phyloP scores from a whole-genome alignment of 176 grass and related monocot species.

The Aegilops tauschii region DNA sequence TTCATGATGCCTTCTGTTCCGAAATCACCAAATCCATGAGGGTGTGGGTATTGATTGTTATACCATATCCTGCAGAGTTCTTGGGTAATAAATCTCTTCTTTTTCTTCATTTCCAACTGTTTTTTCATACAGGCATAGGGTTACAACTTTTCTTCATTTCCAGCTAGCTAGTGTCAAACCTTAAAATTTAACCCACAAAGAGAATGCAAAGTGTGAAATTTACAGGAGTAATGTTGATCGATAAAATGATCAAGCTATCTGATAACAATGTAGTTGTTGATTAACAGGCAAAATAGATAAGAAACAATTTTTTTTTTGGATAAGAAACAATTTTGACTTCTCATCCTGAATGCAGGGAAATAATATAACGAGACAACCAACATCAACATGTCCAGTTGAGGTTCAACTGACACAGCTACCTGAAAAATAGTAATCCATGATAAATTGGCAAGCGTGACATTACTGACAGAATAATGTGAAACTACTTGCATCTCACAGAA shows the following conservation, averaged over 20 bases:
- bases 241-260: neutral
- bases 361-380: too few relatives aligned
- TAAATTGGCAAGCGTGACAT: too few relatives aligned
- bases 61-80: neutral
- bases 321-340: too few relatives aligned
- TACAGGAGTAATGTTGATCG: neutral
- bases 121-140: too few relatives aligned
- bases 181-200: neutral
- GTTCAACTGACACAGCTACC: neutral
- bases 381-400: too few relatives aligned
- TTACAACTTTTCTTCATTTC: too few relatives aligned
- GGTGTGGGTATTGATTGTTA: neutral
- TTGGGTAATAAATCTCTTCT: neutral
- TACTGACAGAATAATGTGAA: too few relatives aligned
- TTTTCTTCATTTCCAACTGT: neutral
- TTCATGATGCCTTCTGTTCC: neutral
- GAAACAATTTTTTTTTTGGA: too few relatives aligned
- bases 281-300: neutral
- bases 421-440: neutral
- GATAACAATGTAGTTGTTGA: neutral
- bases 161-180: neutral
- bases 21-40: neutral
- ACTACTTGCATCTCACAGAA: too few relatives aligned
- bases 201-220: neutral
- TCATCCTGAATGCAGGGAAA: too few relatives aligned